A percentile compares a stretch with the other conserved stretches of the same genome.
Evolutionary conservation across 805 yeast species (phyloP).

Genomic region (Zygoascus tannicola): DNA sequence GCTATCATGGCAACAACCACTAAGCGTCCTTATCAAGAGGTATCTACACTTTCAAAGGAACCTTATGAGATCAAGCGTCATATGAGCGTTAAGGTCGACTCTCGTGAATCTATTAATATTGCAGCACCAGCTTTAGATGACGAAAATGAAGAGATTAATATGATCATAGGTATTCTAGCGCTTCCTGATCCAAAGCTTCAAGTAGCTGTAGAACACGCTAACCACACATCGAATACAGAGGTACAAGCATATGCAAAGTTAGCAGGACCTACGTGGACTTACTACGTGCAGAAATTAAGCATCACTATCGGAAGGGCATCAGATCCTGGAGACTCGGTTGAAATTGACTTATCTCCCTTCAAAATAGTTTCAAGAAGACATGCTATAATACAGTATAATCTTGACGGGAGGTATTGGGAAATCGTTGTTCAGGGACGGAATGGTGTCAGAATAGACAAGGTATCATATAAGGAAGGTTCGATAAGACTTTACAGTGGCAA

Average conservation of each 20-base stretch:
- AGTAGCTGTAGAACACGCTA: slow-evolving; percentile 65
- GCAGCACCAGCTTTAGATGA: not conserved
- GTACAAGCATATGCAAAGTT: slow-evolving; percentile 98
- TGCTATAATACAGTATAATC: slow-evolving; percentile 73
- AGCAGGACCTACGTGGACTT: slow-evolving; percentile 90
- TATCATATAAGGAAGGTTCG: slow-evolving; percentile 34
- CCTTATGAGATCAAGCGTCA: not conserved
- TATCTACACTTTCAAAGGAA: not conserved
- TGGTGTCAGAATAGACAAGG: slow-evolving; percentile 84
- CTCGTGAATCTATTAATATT: not conserved
- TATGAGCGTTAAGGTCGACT: not conserved
- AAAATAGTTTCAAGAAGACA: slow-evolving; percentile 93
- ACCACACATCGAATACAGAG: slow-evolving; percentile 56
- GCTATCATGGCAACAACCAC: not conserved
- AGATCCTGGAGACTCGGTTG: slow-evolving; percentile 34
- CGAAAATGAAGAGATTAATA: slow-evolving; percentile 51
- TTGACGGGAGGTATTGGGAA: slow-evolving; percentile 75
- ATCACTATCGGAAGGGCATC: slow-evolving; percentile 86
- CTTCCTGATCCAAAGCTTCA: slow-evolving; percentile 67
- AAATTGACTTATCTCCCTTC: slow-evolving; percentile 93
- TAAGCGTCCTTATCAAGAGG: not conserved
- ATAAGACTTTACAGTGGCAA: slow-evolving; percentile 70
- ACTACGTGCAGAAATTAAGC: slow-evolving; percentile 69
- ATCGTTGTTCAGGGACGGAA: slow-evolving; percentile 76
- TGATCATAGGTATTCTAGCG: slow-evolving; percentile 60